Evolutionary conservation across 2,329 filamentous ascomycete species (phyloP).

Genomic region (Coniochaeta sp.): DNA sequence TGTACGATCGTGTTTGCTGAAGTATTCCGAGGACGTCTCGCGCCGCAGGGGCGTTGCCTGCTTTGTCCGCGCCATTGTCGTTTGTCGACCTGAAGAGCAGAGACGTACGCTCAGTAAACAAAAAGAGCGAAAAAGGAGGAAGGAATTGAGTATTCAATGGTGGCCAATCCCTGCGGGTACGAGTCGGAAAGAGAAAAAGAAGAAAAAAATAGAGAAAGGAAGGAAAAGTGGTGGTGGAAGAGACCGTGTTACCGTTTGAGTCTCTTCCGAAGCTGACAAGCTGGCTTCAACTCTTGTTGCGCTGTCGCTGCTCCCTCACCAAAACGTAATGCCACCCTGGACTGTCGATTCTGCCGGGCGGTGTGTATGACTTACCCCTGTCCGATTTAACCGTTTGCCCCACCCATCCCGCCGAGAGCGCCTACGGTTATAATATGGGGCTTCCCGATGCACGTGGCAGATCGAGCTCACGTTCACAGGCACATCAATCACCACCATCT

Average conservation of each 20-base stretch:
- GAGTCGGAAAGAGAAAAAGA: not conserved
- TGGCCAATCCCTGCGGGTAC: too few species aligned
- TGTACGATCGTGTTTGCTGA: conserved; percentile 36
- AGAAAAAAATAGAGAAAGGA: not conserved
- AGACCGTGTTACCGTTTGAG: not conserved
- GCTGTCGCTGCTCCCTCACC: not conserved
- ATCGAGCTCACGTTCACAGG: not conserved
- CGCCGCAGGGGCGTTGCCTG: conserved; percentile 58
- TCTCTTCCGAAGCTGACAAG: conserved; percentile 11
- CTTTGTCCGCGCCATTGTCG: conserved; percentile 63
- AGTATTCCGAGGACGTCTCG: conserved; percentile 59
- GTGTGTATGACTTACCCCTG: not conserved
- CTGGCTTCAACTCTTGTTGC: conserved; percentile 14
- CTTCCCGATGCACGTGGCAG: not conserved
- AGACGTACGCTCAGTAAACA: not conserved
- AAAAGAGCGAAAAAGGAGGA: too few species aligned
- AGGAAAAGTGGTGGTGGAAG: not conserved
- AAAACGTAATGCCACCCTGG: not conserved
- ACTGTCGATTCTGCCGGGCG: not conserved
- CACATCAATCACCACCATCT: too few species aligned
- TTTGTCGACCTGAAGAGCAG: not conserved
- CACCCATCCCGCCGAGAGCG: too few species aligned
- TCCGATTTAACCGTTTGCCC: not conserved
- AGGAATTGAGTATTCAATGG: too few species aligned
- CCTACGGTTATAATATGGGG: not conserved